Evolutionary conservation across 331 rosid genomes (phyloP), one percentile per base, ranked within the genome.

Genomic region (Acacia concinna): DNA sequence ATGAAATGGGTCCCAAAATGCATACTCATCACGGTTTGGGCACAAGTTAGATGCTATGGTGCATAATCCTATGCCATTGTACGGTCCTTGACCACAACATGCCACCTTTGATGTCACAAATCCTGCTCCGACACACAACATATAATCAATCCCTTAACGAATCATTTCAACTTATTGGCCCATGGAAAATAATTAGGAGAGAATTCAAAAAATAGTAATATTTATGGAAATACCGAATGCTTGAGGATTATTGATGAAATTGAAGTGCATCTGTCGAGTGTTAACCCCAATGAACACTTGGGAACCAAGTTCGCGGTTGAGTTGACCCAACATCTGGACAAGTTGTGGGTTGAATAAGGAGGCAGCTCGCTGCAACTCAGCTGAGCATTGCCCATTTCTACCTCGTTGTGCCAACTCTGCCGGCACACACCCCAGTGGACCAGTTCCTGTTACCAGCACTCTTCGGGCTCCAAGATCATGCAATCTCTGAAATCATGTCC

Each of bases 381-480:
- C 21, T 0, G 89, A 74, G 77, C 98, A 92, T 40, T 85, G 60
- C 0, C 97, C 97, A 25, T 87, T 85, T 4, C 11, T 31, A 81
- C 93, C 27, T 63, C 92, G 60, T 78, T 63, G 47, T 0, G 97
- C 98, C 83, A 92, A 52, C 46, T 94, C 98, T 1, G 97, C 95
- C 0, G 97, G 97, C n/a, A 83, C 97, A 54, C 98, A 91, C 0
- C 98, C 98, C 52, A 94, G 62, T 67, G 97, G 97, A 38, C 98
- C 97, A 0, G 97, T 92, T n/a, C 98, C 98, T 0, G 97, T 90
- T 79, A 94, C 97, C 21, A 94, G 23, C 9, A 94, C 93, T 78
- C 92, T 84, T 0, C 97, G 76, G 9, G 93, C 97, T 71, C 97
- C 98, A 0, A 87, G 18, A 9, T 82, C 88, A 18, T 92, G 85